Evolutionary conservation across 441 rosid species (phyloP).

Genomic region (Eutrema salsugineum): DNA sequence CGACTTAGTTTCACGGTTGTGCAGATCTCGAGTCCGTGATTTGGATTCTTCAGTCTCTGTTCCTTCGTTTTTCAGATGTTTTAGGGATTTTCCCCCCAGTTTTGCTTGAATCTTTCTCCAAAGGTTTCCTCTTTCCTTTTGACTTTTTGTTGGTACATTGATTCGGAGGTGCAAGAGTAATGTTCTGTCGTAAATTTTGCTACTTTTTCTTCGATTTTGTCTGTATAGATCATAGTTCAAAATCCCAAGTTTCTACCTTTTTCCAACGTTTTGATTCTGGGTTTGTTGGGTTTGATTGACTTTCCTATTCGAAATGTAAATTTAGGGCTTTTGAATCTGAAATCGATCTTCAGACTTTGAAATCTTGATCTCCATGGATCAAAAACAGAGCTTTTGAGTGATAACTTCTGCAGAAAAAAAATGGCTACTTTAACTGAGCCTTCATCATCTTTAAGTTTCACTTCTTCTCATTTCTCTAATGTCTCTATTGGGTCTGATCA

Average conservation of each 20-base stretch:
- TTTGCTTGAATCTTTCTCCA: background rate
- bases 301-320: conserved; percentile 1
- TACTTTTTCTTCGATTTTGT: conserved; percentile 1
- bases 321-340: background rate
- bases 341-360: background rate
- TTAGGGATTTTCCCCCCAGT: background rate
- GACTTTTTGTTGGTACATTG: background rate
- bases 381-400: conserved; percentile 8
- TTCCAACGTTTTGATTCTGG: background rate
- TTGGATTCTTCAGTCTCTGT: background rate
- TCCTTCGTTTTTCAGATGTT: background rate
- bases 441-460: conserved; percentile 69
- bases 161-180: background rate
- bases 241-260: background rate
- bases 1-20: background rate
- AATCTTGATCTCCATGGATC: conserved; percentile 13
- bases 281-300: conserved; percentile 8
- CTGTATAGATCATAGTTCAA: background rate
- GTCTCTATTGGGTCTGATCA: conserved; percentile 47
- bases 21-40: conserved; percentile 1
- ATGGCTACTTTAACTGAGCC: conserved; percentile 71
- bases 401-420: background rate
- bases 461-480: conserved; percentile 58
- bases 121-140: background rate
- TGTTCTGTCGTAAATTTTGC: background rate